Conservation (phyloP, 306 rosid species). For the Cercis canadensis region DNA sequence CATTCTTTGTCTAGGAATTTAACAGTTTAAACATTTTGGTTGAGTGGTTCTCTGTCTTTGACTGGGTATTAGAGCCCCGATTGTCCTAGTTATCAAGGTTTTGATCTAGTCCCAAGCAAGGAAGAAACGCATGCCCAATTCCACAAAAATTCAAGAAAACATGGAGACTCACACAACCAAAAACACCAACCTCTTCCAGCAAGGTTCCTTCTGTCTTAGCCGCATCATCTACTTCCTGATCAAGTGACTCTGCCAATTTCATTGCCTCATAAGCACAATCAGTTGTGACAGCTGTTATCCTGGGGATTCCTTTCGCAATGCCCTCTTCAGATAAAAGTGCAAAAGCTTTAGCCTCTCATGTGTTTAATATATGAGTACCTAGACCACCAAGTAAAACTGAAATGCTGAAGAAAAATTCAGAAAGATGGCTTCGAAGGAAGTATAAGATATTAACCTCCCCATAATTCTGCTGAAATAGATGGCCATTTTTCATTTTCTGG, state of each 20-base stretch:
- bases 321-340: slow-evolving; percentile 98
- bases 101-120: no score
- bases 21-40: no score
- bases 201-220: slow-evolving; percentile 66
- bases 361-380: slow-evolving; percentile 95
- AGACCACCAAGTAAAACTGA: slow-evolving; percentile 37
- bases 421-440: slow-evolving; percentile 33
- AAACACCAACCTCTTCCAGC: slow-evolving; percentile 82
- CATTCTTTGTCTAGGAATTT: no score
- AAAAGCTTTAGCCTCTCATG: slow-evolving; percentile 91
- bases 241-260: slow-evolving; percentile 67
- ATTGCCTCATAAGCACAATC: slow-evolving; percentile 68
- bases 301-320: slow-evolving; percentile 91
- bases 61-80: no score
- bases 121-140: slow-evolving; percentile 3
- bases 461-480: slow-evolving; percentile 83
- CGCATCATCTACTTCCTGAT: slow-evolving; percentile 77
- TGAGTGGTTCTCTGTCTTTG: no score
- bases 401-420: slow-evolving; percentile 26
- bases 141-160: slow-evolving; percentile 2
- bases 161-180: slow-evolving; percentile 8
- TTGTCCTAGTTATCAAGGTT: no score
- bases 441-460: slow-evolving; percentile 72
- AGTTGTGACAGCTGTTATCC: slow-evolving; percentile 96
- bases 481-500: slow-evolving; percentile 77